A percentile compares a stretch with the other conserved stretches of the same genome.
These are phyloP conservation scores for Boletus semigastroideus DNA, from an alignment of 1,284 basidiomycete species.

Conservation along the genomic window DNA sequence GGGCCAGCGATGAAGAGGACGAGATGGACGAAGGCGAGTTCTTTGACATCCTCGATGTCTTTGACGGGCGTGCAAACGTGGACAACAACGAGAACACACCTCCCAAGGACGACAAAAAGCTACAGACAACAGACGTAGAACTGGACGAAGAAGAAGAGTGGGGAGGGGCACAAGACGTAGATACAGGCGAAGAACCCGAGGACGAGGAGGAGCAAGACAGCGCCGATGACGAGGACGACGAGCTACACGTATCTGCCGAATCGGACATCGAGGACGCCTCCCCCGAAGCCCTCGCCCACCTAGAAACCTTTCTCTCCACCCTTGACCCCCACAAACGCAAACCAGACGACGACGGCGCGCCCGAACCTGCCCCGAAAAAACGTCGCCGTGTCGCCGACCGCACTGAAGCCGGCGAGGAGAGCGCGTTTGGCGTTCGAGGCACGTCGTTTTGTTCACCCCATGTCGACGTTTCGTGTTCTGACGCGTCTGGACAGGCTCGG, in stretches of 20 bases:
- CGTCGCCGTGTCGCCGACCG: constrained; percentile 67
- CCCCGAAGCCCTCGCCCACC: constrained; percentile 59
- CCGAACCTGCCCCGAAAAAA: constrained; percentile 43
- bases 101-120: not conserved
- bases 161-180: constrained; percentile 10
- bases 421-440: constrained; percentile 66
- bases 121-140: not conserved
- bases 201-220: constrained; percentile 14
- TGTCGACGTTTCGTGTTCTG: constrained; percentile 3
- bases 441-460: not conserved
- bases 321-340: constrained; percentile 80
- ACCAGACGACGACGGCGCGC: constrained; percentile 36
- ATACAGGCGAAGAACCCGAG: constrained; percentile 18
- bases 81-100: constrained; percentile 5
- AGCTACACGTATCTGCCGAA: constrained; percentile 43
- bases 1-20: constrained; percentile 35
- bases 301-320: constrained; percentile 71
- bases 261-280: constrained; percentile 61
- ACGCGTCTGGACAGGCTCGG: constrained; percentile 38
- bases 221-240: constrained; percentile 35
- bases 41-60: constrained; percentile 64
- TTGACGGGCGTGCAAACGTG: constrained; percentile 58
- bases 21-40: constrained; percentile 57
- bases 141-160: constrained; percentile 8
- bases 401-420: constrained; percentile 74